These are phyloP conservation scores for Monosporozyma siamensis DNA, from an alignment of 805 yeast species.

Conservation along the genomic window DNA sequence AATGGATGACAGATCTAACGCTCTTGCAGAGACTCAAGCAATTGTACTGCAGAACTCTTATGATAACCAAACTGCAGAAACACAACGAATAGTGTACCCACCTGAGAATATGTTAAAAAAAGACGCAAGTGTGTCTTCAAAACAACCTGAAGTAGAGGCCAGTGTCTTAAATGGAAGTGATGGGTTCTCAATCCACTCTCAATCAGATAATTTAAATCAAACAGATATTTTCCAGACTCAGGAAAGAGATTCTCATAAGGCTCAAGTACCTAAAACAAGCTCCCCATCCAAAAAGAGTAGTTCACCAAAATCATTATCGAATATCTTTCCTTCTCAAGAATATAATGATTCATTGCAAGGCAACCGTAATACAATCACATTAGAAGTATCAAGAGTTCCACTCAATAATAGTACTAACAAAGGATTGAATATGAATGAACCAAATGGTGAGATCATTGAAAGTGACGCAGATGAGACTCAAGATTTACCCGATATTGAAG, in stretches of 20 bases:
- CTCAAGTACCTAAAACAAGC: constrained; percentile 17
- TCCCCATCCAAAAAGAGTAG: constrained; percentile 12
- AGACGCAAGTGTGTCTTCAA: not conserved
- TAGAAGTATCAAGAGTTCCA: constrained; percentile 1
- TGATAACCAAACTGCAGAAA: not conserved
- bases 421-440: not conserved
- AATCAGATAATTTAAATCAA: not conserved
- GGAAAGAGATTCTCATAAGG: not conserved
- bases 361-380: not conserved
- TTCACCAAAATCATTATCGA: not conserved
- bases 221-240: not conserved
- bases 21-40: not conserved
- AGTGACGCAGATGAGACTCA: constrained; percentile 5
- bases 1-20: not conserved
- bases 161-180: not conserved
- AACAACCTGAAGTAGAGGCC: not conserved
- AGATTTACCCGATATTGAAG: constrained; percentile 16
- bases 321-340: not conserved
- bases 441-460: not conserved
- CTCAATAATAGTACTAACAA: not conserved
- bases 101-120: not conserved
- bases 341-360: not conserved
- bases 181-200: not conserved
- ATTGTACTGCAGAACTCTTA: not conserved
- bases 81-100: not conserved